phyloP scores from a whole-genome alignment of 352 stramenopile species.

The Globisporangium cystogenes region DNA sequence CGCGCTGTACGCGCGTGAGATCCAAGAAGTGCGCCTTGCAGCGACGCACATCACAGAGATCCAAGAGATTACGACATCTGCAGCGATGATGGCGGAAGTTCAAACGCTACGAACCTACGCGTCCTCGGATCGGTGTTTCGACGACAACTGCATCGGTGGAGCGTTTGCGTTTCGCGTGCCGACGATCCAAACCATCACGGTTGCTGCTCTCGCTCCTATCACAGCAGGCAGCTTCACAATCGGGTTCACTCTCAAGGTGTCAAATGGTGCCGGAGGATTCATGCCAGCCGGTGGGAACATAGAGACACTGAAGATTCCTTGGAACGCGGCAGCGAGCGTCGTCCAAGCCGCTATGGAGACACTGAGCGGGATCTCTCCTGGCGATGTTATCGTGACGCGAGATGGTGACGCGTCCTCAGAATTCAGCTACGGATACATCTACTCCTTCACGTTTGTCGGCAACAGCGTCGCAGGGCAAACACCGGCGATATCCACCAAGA shows the following conservation, averaged over 20 bases:
- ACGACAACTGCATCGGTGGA: slow-evolving; percentile 42
- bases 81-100: slow-evolving; percentile 61
- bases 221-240: slow-evolving; percentile 43
- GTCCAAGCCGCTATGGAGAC: slow-evolving; percentile 28
- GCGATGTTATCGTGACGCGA: slow-evolving; percentile 68
- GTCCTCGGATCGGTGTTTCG: slow-evolving; percentile 32
- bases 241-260: slow-evolving; percentile 28
- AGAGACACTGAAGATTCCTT: slow-evolving; percentile 25
- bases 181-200: slow-evolving; percentile 66
- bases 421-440: slow-evolving; percentile 63
- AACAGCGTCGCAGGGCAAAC: slow-evolving; percentile 68
- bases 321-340: slow-evolving; percentile 25
- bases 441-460: slow-evolving; percentile 73
- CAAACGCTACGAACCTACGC: slow-evolving; percentile 62
- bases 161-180: slow-evolving; percentile 62
- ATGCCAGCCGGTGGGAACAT: slow-evolving; percentile 15
- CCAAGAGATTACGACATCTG: slow-evolving; percentile 56
- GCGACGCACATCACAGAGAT: slow-evolving; percentile 66
- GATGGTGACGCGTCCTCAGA: slow-evolving; percentile 52
- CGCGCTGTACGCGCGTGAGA: slow-evolving; percentile 46
- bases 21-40: slow-evolving; percentile 65
- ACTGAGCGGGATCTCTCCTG: slow-evolving; percentile 23
- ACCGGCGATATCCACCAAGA: slow-evolving; percentile 19
- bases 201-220: slow-evolving; percentile 47
- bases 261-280: slow-evolving; percentile 23